A percentile compares a stretch with the other conserved stretches of the same genome.
phyloP scores from a whole-genome alignment of 2,329 filamentous ascomycete species.

The Hirsutella thompsonii region DNA sequence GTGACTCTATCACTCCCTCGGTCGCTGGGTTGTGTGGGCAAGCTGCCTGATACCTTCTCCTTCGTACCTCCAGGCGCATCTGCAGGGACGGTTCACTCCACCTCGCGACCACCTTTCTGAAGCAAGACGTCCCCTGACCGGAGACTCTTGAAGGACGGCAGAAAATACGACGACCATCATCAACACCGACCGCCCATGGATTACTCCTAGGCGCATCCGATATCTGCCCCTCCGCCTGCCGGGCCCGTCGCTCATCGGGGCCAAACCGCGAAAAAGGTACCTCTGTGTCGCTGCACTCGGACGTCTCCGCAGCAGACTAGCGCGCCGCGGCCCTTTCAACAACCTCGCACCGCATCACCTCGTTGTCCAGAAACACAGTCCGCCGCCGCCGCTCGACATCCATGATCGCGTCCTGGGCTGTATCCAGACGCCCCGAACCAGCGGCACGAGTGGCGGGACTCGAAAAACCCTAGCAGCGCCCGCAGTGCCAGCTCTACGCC shows the following conservation, averaged over 20 bases:
- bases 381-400: conserved; percentile 5
- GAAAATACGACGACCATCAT: background rate
- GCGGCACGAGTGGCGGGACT: conserved; percentile 5
- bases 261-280: background rate
- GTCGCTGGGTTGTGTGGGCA: background rate
- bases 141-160: too few species aligned
- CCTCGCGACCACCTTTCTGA: background rate
- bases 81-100: background rate
- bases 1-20: background rate
- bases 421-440: conserved; percentile 3
- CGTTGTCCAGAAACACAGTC: background rate
- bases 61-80: background rate
- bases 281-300: background rate
- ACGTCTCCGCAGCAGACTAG: conserved; percentile 8
- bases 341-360: conserved; percentile 7
- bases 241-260: too few species aligned
- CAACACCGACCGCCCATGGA: background rate
- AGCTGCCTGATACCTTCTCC: too few species aligned
- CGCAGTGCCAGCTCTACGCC: background rate
- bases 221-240: conserved; percentile 2
- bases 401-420: conserved; percentile 7
- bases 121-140: background rate
- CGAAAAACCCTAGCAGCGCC: conserved; percentile 3
- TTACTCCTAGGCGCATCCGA: background rate
- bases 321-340: conserved; percentile 7